phyloP scores from a whole-genome alignment of 208 protist genomes.

The Leishmania martiniquensis region DNA sequence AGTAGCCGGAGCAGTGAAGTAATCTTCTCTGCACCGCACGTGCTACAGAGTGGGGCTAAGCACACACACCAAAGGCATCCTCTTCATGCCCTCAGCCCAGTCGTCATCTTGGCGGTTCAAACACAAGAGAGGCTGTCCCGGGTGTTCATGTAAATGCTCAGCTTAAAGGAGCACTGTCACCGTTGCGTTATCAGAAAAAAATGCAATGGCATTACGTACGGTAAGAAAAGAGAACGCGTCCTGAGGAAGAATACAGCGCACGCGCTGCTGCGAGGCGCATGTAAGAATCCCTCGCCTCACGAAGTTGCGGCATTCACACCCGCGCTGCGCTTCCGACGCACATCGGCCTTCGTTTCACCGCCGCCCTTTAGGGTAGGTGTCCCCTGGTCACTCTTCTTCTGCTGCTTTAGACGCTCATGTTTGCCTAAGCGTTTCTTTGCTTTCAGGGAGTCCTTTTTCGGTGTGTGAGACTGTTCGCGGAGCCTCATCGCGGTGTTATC shows the following conservation, averaged over 20 bases:
- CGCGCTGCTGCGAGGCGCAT: not conserved
- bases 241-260: not conserved
- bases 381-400: slow-evolving; percentile 17
- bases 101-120: no score
- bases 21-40: no score
- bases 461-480: not conserved
- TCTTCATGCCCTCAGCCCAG: no score
- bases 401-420: slow-evolving; percentile 24
- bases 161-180: not conserved
- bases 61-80: no score
- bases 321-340: not conserved
- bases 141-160: not conserved
- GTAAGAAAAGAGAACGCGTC: not conserved
- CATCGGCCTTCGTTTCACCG: not conserved
- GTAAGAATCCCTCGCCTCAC: not conserved
- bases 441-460: slow-evolving; percentile 14
- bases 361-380: not conserved
- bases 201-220: not conserved
- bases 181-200: not conserved
- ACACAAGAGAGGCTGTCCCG: no score
- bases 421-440: slow-evolving; percentile 33
- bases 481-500: no score
- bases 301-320: not conserved
- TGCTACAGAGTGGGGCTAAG: no score
- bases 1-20: no score